A percentile compares a stretch with the other conserved stretches of the same genome.
Conservation (phyloP, 106 monocot genomes). For the Apostasia ramifera region DNA sequence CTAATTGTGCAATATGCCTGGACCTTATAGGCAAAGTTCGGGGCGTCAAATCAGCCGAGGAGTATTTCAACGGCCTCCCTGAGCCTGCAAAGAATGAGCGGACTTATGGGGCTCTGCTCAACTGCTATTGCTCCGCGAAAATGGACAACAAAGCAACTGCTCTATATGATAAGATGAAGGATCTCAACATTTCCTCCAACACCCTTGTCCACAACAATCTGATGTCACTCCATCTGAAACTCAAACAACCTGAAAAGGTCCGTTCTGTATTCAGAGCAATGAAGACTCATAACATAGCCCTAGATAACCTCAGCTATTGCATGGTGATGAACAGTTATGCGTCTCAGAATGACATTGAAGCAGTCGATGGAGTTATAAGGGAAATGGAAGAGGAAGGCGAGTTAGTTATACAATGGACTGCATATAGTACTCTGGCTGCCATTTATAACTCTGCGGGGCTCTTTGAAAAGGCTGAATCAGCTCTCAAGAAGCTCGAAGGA, state of each 20-base stretch:
- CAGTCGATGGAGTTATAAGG: constrained; percentile 31
- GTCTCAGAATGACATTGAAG: constrained; percentile 31
- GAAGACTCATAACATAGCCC: constrained; percentile 29
- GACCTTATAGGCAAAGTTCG: constrained; percentile 41
- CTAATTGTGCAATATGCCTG: constrained; percentile 30
- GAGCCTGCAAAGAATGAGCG: constrained; percentile 18
- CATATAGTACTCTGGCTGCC: constrained; percentile 52
- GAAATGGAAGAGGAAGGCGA: constrained; percentile 29
- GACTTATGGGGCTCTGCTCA: constrained; percentile 47
- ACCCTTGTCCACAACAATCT: constrained; percentile 50
- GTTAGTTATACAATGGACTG: constrained; percentile 30
- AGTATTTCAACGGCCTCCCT: constrained; percentile 34
- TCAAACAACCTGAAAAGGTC: constrained; percentile 41
- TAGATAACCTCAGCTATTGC: constrained; percentile 39
- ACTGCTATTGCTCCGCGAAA: constrained; percentile 35
- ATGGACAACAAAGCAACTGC: constrained; percentile 25
- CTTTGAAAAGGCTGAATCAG: constrained; percentile 39
- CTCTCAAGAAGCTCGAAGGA: constrained; percentile 53
- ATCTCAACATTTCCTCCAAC: constrained; percentile 25
- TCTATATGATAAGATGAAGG: constrained; percentile 46
- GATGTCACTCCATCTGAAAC: constrained; percentile 37
- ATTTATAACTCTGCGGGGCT: constrained; percentile 37
- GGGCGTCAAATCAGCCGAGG: constrained; percentile 28
- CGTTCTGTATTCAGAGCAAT: constrained; percentile 27
- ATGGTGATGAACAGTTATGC: constrained; percentile 59